Evolutionary conservation across 345 rosid species (phyloP).

Genomic region (Gossypium sturtianum): DNA sequence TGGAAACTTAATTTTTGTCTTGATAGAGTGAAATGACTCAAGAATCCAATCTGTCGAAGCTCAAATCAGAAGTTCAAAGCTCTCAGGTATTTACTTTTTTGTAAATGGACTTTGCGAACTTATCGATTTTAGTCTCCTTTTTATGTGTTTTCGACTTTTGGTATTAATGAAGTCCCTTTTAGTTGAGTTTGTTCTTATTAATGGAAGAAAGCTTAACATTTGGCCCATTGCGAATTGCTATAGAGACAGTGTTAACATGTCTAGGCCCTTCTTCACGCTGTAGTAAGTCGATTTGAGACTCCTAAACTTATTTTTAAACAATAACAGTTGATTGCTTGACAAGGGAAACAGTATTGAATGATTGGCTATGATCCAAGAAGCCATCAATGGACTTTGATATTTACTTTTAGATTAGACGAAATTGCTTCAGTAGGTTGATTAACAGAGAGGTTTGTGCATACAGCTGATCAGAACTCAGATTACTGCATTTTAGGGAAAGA

Average conservation of each 20-base stretch:
- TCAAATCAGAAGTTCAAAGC: slow-evolving; percentile 71
- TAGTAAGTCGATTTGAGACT: not conserved
- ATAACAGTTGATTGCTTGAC: not conserved
- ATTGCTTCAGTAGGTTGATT: not conserved
- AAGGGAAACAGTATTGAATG: not conserved
- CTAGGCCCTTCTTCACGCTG: not conserved
- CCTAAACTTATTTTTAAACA: not conserved
- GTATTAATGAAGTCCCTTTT: not conserved
- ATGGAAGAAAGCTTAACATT: not conserved
- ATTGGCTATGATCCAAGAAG: not conserved
- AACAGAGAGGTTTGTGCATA: not conserved
- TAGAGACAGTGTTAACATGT: not conserved
- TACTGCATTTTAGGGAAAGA: not conserved
- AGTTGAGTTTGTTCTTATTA: not conserved
- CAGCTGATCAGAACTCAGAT: not conserved
- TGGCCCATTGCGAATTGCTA: not conserved
- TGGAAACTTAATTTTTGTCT: not conserved
- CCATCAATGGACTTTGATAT: not conserved
- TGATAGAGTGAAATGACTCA: slow-evolving; percentile 64
- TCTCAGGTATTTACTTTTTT: slow-evolving; percentile 44
- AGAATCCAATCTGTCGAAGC: slow-evolving; percentile 68
- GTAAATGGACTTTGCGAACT: not conserved
- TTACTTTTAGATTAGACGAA: not conserved
- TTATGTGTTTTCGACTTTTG: not conserved
- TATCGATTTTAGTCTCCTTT: not conserved